Evolutionary conservation across 139 green algal genomes (phyloP).

Genomic region (Chlorella sp.): DNA sequence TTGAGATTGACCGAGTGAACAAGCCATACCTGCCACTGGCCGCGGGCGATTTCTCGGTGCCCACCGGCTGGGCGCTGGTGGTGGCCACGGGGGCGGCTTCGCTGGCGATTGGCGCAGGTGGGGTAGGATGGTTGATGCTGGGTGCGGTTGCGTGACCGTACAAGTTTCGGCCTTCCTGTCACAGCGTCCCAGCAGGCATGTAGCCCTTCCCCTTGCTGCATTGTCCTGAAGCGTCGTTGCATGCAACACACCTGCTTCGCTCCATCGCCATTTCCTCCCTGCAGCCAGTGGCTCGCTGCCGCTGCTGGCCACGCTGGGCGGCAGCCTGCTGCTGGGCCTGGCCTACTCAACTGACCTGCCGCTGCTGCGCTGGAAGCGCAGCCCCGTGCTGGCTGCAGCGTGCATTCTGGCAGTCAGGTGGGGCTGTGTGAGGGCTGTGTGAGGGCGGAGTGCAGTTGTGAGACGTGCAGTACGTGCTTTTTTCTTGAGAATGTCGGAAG

Average conservation of each 20-base stretch:
- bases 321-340: slow-evolving; percentile 85
- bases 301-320: slow-evolving; percentile 80
- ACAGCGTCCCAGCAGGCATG: too few relatives aligned
- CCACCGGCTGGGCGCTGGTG: slow-evolving; percentile 42
- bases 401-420: slow-evolving; percentile 88
- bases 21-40: slow-evolving; percentile 98
- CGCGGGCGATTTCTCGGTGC: slow-evolving; percentile 83
- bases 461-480: too few relatives aligned
- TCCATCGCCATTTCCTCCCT: too few relatives aligned
- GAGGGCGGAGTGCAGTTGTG: too few relatives aligned
- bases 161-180: too few relatives aligned
- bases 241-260: too few relatives aligned
- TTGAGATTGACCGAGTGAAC: slow-evolving; percentile 83
- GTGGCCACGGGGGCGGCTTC: slow-evolving; percentile 24
- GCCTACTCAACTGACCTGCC: slow-evolving; percentile 90
- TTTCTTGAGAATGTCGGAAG: too few relatives aligned
- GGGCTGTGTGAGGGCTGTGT: too few relatives aligned
- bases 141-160: too few relatives aligned
- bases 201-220: too few relatives aligned
- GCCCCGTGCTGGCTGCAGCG: slow-evolving; percentile 79
- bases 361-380: slow-evolving; percentile 94
- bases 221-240: too few relatives aligned
- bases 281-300: slow-evolving; percentile 52
- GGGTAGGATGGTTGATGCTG: too few relatives aligned
- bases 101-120: slow-evolving; percentile 50